These are phyloP conservation scores for Neospermospora avenae DNA, from an alignment of 2,329 filamentous ascomycete species.

Conservation along the genomic window DNA sequence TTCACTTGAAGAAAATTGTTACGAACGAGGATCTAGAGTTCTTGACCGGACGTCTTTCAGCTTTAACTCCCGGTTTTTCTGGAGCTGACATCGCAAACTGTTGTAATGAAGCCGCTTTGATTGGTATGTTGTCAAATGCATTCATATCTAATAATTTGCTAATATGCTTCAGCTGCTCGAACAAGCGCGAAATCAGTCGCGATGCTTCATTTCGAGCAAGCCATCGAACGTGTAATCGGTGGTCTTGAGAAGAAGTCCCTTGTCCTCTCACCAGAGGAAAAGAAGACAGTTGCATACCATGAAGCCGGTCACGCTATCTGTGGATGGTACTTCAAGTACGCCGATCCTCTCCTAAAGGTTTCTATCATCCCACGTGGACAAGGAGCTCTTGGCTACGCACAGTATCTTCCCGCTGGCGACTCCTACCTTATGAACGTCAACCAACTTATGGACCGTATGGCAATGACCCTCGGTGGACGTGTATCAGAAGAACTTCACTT, in stretches of 20 bases:
- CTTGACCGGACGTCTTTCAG: slow-evolving; percentile 82
- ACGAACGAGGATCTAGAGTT: slow-evolving; percentile 87
- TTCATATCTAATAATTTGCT: slow-evolving; percentile 33
- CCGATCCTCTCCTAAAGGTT: slow-evolving; percentile 96
- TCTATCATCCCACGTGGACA: slow-evolving; percentile 97
- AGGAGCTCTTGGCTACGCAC: slow-evolving; percentile 90
- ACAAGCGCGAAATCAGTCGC: slow-evolving; percentile 74
- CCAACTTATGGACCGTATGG: slow-evolving; percentile 99
- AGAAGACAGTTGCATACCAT: slow-evolving; percentile 95
- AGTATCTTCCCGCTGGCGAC: slow-evolving; percentile 89
- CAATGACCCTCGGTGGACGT: slow-evolving; percentile 95
- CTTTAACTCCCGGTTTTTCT: slow-evolving; percentile 92
- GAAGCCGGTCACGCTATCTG: slow-evolving; percentile 98
- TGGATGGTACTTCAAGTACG: slow-evolving; percentile 94
- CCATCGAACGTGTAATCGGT: slow-evolving; percentile 94
- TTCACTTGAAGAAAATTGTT: slow-evolving; percentile 92
- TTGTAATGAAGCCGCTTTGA: slow-evolving; percentile 94
- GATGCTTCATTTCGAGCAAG: slow-evolving; percentile 93
- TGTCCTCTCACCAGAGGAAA: slow-evolving; percentile 89
- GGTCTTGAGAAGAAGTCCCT: slow-evolving; percentile 97
- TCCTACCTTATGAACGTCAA: slow-evolving; percentile 94
- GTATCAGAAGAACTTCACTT: slow-evolving; percentile 97
- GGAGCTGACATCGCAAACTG: slow-evolving; percentile 98
- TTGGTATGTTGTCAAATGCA: slow-evolving; percentile 61
- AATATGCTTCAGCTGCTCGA: slow-evolving; percentile 67